Evolutionary conservation across 2,329 filamentous ascomycete species (phyloP), one percentile per base, ranked within the genome.

Genomic region (Basipetospora sp.): DNA sequence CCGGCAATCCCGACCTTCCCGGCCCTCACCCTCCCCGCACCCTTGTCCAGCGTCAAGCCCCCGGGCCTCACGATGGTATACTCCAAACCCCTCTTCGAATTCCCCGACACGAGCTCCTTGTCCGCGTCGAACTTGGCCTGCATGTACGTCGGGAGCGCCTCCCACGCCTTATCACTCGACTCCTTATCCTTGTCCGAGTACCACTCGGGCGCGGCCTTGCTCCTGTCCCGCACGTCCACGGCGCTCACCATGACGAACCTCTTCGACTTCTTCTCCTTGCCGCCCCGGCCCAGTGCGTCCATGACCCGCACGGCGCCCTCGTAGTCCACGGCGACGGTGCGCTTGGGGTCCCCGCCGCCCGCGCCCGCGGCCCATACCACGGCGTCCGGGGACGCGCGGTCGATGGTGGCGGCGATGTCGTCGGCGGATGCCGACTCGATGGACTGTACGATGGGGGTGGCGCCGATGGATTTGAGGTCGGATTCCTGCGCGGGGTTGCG

Each of bases 221-320:
- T 25, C 2, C 54, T 51, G 47, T 63, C 62, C 15, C 65, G 49
- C 15, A 64, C 53, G 43, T 65, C 58, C 2, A 65, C 47, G 1
- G 64, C 62, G 6, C 59, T 63, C 38, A 67, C 55, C 35, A 61
- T 57, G 40, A 69, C 50, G 42, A 63, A 63, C n/a, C 63, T 50
- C 41, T 56, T 62, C 1, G 58, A 55, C 10, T 34, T 30, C 10
- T 34, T 29, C 10, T 34, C 30, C 8, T 57, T 54, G 13, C 54
- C 46, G 4, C 57, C 55, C 10, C 53, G 47, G 4, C 57, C 56
- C 2, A 60, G 53, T 2, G 64, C 64, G 27, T 65, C 58, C 50
- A 67, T 64, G 43, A 53, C 53, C 40, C 55, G 54, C 41, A 66
- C 59, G 4, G 63, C 64, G 10, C 57, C 63, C 38, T 62, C 57